Evolutionary conservation across 306 rosid genomes (phyloP).

Genomic region (Citrullus amarus): DNA sequence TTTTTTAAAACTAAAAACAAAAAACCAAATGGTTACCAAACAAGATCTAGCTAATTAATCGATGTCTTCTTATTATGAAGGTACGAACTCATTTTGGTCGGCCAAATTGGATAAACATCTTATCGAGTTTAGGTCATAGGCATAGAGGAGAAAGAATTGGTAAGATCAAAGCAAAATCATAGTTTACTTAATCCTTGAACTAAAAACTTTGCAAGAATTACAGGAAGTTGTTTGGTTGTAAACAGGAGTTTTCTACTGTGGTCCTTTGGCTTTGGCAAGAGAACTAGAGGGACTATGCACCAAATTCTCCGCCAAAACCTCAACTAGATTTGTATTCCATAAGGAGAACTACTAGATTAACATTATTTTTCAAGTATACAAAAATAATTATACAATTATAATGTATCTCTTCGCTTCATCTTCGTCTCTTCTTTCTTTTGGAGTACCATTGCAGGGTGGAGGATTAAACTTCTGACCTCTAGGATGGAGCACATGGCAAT

Average conservation of each 20-base stretch:
- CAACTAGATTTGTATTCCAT: constrained; percentile 72
- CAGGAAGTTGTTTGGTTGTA: neutral
- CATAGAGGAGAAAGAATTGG: constrained; percentile 70
- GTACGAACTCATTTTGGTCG: constrained; percentile 64
- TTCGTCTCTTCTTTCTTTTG: neutral
- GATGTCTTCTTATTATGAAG: constrained; percentile 20
- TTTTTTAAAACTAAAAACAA: too few species aligned
- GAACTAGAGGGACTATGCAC: constrained; percentile 55
- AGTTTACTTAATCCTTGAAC: neutral
- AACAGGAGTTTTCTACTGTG: constrained; percentile 83
- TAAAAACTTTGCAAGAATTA: constrained; percentile 1
- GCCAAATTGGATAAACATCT: constrained; percentile 69
- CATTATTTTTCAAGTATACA: neutral
- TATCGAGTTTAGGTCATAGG: constrained; percentile 51
- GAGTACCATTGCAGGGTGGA: too few species aligned
- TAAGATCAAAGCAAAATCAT: constrained; percentile 18
- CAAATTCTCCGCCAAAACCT: constrained; percentile 69
- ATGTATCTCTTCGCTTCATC: neutral
- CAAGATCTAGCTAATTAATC: too few species aligned
- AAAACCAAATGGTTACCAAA: too few species aligned
- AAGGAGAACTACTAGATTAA: constrained; percentile 46
- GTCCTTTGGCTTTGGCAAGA: constrained; percentile 52
- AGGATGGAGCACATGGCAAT: too few species aligned
- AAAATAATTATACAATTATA: neutral
- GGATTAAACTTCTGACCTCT: too few species aligned